Conservation (phyloP, 345 rosid species). For the Corchorus olitorius region DNA sequence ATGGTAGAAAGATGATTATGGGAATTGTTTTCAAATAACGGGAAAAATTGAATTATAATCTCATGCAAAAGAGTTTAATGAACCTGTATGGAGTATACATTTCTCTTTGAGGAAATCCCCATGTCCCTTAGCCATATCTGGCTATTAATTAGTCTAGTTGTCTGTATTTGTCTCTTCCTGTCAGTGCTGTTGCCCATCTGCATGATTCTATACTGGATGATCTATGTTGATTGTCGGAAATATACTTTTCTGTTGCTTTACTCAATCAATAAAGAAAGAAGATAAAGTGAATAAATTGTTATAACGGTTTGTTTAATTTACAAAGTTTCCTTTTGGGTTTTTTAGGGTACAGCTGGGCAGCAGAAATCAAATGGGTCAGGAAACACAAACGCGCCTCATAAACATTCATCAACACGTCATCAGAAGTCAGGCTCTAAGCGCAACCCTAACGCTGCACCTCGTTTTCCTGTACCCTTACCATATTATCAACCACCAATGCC, state of each 20-base stretch:
- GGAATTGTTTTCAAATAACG: background rate
- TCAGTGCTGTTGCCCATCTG: background rate
- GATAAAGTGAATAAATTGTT: background rate
- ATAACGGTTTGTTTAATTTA: conserved; percentile 6
- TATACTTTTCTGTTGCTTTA: background rate
- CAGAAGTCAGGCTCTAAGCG: conserved; percentile 68
- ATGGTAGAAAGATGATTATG: background rate
- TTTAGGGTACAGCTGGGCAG: conserved; percentile 58
- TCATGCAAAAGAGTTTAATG: background rate
- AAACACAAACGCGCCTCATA: conserved; percentile 52
- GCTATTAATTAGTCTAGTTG: background rate
- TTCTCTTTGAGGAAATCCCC: background rate
- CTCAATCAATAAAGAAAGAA: background rate
- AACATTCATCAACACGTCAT: conserved; percentile 55
- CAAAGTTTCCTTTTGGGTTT: conserved; percentile 21
- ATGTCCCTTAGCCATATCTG: background rate
- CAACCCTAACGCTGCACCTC: conserved; percentile 55
- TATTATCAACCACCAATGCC: conserved; percentile 55
- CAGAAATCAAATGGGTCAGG: conserved; percentile 58
- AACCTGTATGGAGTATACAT: background rate
- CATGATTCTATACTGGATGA: background rate
- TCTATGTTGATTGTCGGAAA: background rate
- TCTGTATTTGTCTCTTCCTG: background rate
- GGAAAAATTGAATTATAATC: background rate
- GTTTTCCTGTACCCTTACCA: conserved; percentile 55